Base-by-base conservation (phyloP, 805 yeast genomes). In the Saccharomycopsis fodiens region DNA sequence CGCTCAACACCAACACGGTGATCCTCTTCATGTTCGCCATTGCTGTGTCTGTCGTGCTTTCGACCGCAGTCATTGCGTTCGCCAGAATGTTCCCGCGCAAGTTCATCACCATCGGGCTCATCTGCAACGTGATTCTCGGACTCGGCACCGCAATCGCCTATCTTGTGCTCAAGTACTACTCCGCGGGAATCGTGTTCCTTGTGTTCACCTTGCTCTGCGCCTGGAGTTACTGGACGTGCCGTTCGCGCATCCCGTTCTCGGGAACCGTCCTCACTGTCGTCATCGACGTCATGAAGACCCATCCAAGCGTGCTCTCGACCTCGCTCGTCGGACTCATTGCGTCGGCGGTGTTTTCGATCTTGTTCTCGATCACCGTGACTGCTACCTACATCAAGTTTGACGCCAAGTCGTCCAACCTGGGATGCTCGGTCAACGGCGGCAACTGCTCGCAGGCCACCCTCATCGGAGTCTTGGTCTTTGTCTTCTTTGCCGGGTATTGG, bases 401-500 rank as follows among this genome's bases (percentile, higher is more conserved):
- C 47, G 82, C 85, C 4, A 68, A 74, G 34, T 50, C 64, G 2
- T 56, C 57, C 34, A 76, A 77, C 53, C 65, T 72, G 13, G 81
- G 74, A 6, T 83, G 91, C 57, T 45, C 57, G 13, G 62, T 57
- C 10, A 55, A 69, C 55, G 68, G 77, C 52, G 73, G 87, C 57
- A 41, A 76, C 48, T 65, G 87, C 70, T 70, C 79, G 56, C 68
- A 72, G 31, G 66, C 76, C 2, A 82, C 73, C 56, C 66, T 85
- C 54, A 72, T 82, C 52, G 94, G 93, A 3, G 61, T 83, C 12
- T 63, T 86, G 50, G 78, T 87, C 22, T 82, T 75, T 62, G 77
- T 82, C 4, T 78, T 87, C 53, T 85, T 89, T 61, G 83, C 91
- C 3, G 95, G 95, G 16, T 88, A 76, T 59, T 83, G 78, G 60